Base-by-base conservation (phyloP, 2,329 filamentous ascomycete species). In the Tolypocladium inflatum region DNA sequence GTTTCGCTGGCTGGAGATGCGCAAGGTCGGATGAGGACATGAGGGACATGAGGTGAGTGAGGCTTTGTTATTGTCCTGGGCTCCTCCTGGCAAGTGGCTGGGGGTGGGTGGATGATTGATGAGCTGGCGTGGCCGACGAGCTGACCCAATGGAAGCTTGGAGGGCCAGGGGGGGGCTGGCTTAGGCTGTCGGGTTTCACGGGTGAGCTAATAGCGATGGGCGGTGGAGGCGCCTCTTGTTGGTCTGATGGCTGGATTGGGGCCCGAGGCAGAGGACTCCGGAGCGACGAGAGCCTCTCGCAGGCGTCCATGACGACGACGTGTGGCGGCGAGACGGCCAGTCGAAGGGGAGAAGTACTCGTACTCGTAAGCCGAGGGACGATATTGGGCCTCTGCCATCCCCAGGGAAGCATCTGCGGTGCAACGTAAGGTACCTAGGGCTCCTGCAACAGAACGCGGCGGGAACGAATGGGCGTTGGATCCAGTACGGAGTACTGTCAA, bases 91-190 rank as follows among this genome's bases (percentile, higher is more conserved):
- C 30, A 51, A 21, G 48, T 50, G 45, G 55, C 33, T 59, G 48
- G 57, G 63, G 59, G 58, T 57, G 59, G 63, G 62, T 45, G 56
- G 58, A 57, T 58, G 61, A 56, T 57, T 73, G 72, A 73, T 74
- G 72, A 69, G 71, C 63, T 74, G 72, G 71, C 72, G 71, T 57
- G 73, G 70, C 71, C 65, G 71, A 66, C 62, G 63, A 63, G 63
- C 64, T 68, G 63, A 64, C 61, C 72, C 72, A 73, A 74, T 74
- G 62, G 65, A 61, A 64, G 63, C 60, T 57, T 63, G 58, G n/a
- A 15, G 52, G 55, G 62, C 67, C 63, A n/a, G 9, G 62, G 69
- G 68, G 66, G 63, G 60, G 57, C 60, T 61, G 55, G 60, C 30
- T 50, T 58, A 55, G 60, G 50, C 53, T 39, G 48, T 48, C 58